Percentiles rank a stretch among this genome's conserved stretches.
Evolutionary conservation across 805 yeast species (phyloP).

Genomic region (Isabelozyma pseudorhagii): DNA sequence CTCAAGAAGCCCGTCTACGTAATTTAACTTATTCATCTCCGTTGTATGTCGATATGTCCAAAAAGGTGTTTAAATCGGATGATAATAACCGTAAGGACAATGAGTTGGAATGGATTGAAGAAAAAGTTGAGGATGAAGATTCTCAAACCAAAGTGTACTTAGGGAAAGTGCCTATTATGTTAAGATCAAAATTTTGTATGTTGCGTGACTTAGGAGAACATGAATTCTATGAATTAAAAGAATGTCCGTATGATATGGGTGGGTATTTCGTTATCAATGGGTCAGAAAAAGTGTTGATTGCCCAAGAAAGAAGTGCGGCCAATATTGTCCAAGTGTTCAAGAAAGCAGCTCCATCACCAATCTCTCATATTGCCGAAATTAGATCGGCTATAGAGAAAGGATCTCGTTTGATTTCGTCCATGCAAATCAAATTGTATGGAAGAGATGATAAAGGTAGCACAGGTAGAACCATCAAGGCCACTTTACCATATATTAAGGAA

Average conservation of each 20-base stretch:
- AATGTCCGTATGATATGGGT: conserved; percentile 99
- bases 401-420: conserved; percentile 85
- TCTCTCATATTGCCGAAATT: conserved; percentile 94
- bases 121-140: conserved; percentile 50
- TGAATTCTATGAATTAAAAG: conserved; percentile 92
- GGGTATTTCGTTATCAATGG: conserved; percentile 98
- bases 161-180: conserved; percentile 98
- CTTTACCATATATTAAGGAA: conserved; percentile 92
- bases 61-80: conserved; percentile 78
- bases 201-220: conserved; percentile 85
- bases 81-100: conserved; percentile 56
- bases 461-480: conserved; percentile 88
- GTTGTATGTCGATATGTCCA: conserved; percentile 91
- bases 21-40: conserved; percentile 96
- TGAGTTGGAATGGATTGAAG: conserved; percentile 54
- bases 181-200: conserved; percentile 93
- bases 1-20: conserved; percentile 96
- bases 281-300: conserved; percentile 95
- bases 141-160: conserved; percentile 72
- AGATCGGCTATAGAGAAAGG: conserved; percentile 97
- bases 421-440: conserved; percentile 90
- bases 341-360: conserved; percentile 95
- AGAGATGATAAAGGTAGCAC: conserved; percentile 67
- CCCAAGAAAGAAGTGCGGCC: conserved; percentile 98
- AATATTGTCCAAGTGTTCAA: conserved; percentile 98